Percentiles rank a stretch among this genome's conserved stretches.
Conservation (phyloP, 345 rosid species). For the Fremontodendron californicum region DNA sequence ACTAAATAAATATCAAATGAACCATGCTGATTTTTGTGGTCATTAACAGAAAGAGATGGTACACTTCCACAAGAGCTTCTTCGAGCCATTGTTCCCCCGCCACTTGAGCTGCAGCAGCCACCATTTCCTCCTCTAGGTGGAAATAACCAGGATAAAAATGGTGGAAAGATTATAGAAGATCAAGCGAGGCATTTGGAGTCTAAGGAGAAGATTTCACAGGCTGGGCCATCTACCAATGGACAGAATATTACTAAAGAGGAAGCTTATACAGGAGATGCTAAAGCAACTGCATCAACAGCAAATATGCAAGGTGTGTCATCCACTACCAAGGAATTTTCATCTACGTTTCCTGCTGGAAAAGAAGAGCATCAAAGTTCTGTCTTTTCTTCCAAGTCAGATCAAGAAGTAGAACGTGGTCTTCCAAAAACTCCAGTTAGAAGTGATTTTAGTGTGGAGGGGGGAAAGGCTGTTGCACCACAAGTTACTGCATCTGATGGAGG, state of each 20-base stretch:
- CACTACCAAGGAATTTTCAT: slow-evolving; percentile 46
- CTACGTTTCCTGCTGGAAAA: slow-evolving; percentile 44
- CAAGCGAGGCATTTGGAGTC: slow-evolving; percentile 54
- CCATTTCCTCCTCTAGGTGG: slow-evolving; percentile 46
- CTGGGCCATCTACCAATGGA: slow-evolving; percentile 42
- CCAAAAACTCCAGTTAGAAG: slow-evolving; percentile 48
- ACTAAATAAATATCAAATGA: slow-evolving; percentile 2
- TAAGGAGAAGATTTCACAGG: slow-evolving; percentile 52
- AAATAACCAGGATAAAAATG: slow-evolving; percentile 54
- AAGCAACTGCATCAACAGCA: slow-evolving; percentile 43
- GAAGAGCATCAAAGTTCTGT: slow-evolving; percentile 70
- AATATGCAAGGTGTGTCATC: slow-evolving; percentile 42
- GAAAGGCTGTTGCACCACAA: slow-evolving; percentile 60
- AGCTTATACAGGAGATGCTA: slow-evolving; percentile 53
- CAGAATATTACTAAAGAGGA: slow-evolving; percentile 55
- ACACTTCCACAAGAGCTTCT: slow-evolving; percentile 93
- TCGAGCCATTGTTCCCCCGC: slow-evolving; percentile 83
- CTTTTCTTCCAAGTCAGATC: slow-evolving; percentile 61
- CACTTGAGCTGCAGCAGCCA: slow-evolving; percentile 70
- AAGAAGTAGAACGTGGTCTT: slow-evolving; percentile 56
- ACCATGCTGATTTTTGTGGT: slow-evolving; percentile 14
- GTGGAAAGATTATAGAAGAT: slow-evolving; percentile 55
- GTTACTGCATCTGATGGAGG: slow-evolving; percentile 50
- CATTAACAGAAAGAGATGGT: slow-evolving; percentile 82
- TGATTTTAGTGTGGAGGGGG: slow-evolving; percentile 67